Conservation (phyloP, 495 filamentous ascomycete genomes). For the Podospora bellae-mahoneyi region DNA sequence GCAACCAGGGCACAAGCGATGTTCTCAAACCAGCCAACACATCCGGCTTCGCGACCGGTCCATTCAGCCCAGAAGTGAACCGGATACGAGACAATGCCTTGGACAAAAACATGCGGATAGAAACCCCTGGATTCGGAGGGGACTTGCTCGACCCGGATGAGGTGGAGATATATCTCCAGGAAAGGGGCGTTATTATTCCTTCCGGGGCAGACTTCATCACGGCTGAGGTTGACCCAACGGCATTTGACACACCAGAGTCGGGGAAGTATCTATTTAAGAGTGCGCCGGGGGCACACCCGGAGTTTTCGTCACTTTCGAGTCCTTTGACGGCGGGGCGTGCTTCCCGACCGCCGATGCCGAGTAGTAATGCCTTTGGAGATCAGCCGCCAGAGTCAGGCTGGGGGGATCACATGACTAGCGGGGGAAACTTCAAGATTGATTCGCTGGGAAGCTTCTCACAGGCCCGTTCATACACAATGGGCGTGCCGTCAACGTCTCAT, state of each 20-base stretch:
- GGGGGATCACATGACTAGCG: background rate
- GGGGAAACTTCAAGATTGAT: background rate
- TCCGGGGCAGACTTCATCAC: slow-evolving; percentile 51
- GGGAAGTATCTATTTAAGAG: background rate
- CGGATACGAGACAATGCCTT: slow-evolving; percentile 29
- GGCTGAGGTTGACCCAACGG: slow-evolving; percentile 43
- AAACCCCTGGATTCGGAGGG: slow-evolving; percentile 53
- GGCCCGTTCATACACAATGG: background rate
- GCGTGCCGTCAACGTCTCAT: background rate
- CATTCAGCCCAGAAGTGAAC: slow-evolving; percentile 31
- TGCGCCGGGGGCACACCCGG: too few species aligned
- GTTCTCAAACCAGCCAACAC: slow-evolving; percentile 33
- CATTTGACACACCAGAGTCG: slow-evolving; percentile 28
- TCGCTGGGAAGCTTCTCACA: slow-evolving; percentile 4
- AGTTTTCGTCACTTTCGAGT: background rate
- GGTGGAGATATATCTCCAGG: slow-evolving; percentile 64
- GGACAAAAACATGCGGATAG: slow-evolving; percentile 43
- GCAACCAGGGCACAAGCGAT: slow-evolving; percentile 34
- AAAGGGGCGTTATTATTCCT: slow-evolving; percentile 56
- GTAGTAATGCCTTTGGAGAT: background rate
- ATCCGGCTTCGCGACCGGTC: slow-evolving; percentile 42
- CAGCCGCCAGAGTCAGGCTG: too few species aligned
- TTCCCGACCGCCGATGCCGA: background rate
- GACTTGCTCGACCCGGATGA: slow-evolving; percentile 74
- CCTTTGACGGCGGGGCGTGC: background rate